These are phyloP conservation scores for Yarrowia yakushimensis DNA, from an alignment of 805 yeast genomes.

Conservation along the genomic window DNA sequence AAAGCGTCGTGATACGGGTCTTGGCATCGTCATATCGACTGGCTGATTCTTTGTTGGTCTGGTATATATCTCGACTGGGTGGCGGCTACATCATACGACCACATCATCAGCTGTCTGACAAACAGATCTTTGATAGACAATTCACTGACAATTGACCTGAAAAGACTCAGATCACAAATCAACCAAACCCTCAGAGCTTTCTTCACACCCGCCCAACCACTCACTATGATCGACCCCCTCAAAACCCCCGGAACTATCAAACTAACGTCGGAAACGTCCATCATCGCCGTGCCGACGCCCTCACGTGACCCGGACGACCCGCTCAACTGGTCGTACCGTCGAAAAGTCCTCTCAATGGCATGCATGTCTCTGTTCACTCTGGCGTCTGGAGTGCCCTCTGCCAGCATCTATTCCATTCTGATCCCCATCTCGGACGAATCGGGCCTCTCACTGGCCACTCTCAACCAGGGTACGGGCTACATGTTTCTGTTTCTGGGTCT, in stretches of 20 bases:
- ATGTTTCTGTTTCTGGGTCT: conserved; percentile 51
- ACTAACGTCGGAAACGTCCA: conserved; percentile 20
- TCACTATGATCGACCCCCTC: background rate
- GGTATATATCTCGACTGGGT: too few relatives aligned
- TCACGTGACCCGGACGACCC: conserved; percentile 69
- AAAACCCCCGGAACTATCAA: conserved; percentile 31
- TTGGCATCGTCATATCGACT: too few relatives aligned
- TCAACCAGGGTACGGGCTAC: conserved; percentile 50
- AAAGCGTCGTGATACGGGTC: too few relatives aligned
- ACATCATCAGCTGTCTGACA: too few relatives aligned
- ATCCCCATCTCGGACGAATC: conserved; percentile 41
- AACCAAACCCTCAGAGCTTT: too few relatives aligned
- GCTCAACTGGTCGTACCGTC: conserved; percentile 54
- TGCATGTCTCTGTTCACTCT: conserved; percentile 41
- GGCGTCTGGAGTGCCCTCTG: conserved; percentile 48
- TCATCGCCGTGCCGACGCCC: conserved; percentile 63
- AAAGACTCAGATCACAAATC: too few relatives aligned
- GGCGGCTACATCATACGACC: too few relatives aligned
- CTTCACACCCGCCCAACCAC: too few relatives aligned
- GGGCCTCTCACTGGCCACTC: conserved; percentile 40
- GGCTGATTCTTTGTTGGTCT: too few relatives aligned
- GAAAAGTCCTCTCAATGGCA: conserved; percentile 48
- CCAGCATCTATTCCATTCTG: conserved; percentile 48
- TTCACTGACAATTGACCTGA: too few relatives aligned
- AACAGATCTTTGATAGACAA: too few relatives aligned